Percentiles rank a stretch among this genome's conserved stretches.
phyloP scores from a whole-genome alignment of 108 stramenopile species.

The Nitzschia sp. region DNA sequence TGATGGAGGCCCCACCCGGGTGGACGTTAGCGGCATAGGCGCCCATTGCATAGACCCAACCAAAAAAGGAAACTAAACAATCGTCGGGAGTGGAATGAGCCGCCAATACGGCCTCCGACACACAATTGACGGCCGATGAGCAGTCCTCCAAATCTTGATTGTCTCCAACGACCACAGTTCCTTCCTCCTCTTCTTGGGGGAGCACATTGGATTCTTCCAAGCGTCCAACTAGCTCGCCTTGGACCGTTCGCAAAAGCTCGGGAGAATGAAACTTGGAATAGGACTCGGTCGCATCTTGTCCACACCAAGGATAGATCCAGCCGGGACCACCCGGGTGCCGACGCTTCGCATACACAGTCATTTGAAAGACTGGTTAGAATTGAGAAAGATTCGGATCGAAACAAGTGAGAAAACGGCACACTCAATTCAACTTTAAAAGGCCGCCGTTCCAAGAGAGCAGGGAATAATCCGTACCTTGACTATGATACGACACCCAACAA shows the following conservation, averaged over 20 bases:
- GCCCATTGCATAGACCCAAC: conserved; percentile 70
- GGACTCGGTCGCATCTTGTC: background rate
- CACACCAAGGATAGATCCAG: conserved; percentile 5
- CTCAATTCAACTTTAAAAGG: no score
- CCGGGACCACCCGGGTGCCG: conserved; percentile 7
- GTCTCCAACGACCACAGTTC: background rate
- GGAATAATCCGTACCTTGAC: no score
- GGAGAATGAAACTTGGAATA: conserved; percentile 14
- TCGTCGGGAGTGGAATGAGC: conserved; percentile 60
- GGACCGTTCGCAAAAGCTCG: background rate
- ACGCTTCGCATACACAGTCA: conserved; percentile 3
- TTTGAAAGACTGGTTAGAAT: conserved; percentile 15
- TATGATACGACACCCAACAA: background rate
- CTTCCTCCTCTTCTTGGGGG: background rate
- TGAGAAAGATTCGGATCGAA: no score
- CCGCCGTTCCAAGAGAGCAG: no score
- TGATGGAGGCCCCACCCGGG: conserved; percentile 67
- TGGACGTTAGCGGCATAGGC: conserved; percentile 62
- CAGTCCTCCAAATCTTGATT: background rate
- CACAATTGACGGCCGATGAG: background rate
- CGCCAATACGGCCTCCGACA: conserved; percentile 45
- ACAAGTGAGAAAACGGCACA: no score
- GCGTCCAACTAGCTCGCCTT: background rate
- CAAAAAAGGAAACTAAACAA: conserved; percentile 61
- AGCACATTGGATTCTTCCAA: background rate